Evolutionary conservation across 1,284 basidiomycete genomes (phyloP), one percentile per base, ranked within the genome.

Genomic region (Irpex sp.): DNA sequence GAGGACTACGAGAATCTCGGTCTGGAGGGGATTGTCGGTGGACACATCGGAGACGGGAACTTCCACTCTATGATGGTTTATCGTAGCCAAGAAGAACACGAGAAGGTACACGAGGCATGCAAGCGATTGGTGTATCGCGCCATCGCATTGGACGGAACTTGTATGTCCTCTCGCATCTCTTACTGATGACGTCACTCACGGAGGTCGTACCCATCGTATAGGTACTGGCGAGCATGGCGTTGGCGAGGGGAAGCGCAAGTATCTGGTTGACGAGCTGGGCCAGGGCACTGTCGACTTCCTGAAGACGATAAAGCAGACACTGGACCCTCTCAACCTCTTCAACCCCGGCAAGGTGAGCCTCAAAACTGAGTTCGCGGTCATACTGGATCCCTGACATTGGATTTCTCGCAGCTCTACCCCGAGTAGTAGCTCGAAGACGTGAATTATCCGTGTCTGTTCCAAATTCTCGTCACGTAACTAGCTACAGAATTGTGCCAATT

Each of bases 171-270:
- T 22, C 10, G n/a, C 18, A 59, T 42, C 59, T 20, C 7, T n/a
- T 2, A n/a, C 49, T 54, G 22, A 42, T 15, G 6, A 32, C 6
- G 32, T 32, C 43, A 11, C 13, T 11, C 13, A 10, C 66, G 3
- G 2, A 20, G 58, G 62, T 42, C 6, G 32, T 67, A 15, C 2
- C 24, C 22, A 15, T 6, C n/a, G 11, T 49, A 9, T 69, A 92
- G 89, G 91, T 77, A 93, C 92, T 0, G 96, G 96, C 10, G 96
- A 97, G 79, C 96, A 97, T 78, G 96, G 96, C 1, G 94, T 97
- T 6, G 96, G 96, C 0, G 83, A 96, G 20, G 95, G 94, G 11
- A 96, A 97, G 85, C 90, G 88, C 73, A 87, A 90, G 72, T 94
- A 89, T 74, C 85, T 97, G 45, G 85, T 89, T 45, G 87, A 91